phyloP scores from a whole-genome alignment of 2,329 filamentous ascomycete species.

The Emmonsia crescens region DNA sequence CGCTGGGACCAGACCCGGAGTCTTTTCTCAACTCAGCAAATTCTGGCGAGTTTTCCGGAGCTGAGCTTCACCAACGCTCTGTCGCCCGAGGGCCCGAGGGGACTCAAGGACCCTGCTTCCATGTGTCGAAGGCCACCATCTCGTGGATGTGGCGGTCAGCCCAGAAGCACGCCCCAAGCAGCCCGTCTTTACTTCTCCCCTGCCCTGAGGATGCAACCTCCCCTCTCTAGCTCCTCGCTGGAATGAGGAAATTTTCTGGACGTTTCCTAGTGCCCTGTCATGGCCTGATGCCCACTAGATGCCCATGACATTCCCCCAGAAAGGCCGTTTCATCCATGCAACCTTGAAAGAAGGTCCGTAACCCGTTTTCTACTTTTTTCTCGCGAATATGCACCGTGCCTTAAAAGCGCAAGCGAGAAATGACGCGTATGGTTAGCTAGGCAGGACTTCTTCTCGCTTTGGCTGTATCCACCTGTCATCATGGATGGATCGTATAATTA shows the following conservation, averaged over 20 bases:
- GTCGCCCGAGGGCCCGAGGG: not conserved
- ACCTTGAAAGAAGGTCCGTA: not conserved
- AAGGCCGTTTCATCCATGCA: not conserved
- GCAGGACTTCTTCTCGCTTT: not conserved
- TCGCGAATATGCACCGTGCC: not conserved
- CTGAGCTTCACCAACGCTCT: not conserved
- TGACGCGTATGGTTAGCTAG: not conserved
- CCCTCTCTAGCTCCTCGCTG: not conserved
- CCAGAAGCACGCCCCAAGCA: not conserved
- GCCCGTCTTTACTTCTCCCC: not conserved
- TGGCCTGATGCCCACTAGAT: not conserved
- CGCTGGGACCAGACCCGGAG: constrained; percentile 2
- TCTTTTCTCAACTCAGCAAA: constrained; percentile 16
- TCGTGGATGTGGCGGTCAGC: not conserved
- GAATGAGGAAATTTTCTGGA: not conserved
- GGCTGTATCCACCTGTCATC: not conserved
- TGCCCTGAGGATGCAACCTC: not conserved
- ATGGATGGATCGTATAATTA: not conserved
- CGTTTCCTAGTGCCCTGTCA: not conserved
- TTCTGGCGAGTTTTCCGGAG: constrained; percentile 13
- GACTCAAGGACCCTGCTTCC: not conserved
- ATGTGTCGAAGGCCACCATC: not conserved
- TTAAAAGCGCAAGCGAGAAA: not conserved
- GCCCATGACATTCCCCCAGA: not conserved
- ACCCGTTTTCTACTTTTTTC: not conserved